These are phyloP conservation scores for Nakaseomyces glabratus DNA, from an alignment of 1,139 yeast species.

Conservation along the genomic window DNA sequence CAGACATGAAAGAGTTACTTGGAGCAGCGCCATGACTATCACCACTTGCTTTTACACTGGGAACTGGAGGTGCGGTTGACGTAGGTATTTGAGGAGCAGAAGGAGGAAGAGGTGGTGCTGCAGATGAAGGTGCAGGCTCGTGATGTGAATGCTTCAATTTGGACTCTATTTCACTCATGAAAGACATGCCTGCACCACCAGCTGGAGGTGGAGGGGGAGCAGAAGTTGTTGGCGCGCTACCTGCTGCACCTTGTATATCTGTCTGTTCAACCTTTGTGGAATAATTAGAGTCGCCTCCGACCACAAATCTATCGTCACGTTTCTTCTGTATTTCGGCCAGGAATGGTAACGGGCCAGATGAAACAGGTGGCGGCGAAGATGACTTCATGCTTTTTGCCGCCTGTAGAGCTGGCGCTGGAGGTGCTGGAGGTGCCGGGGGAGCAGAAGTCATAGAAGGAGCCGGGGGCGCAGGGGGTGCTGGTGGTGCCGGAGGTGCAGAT, in stretches of 20 bases:
- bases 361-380: conserved; percentile 11
- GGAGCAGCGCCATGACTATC: conserved; percentile 8
- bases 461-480: conserved; percentile 22
- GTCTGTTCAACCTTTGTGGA: conserved; percentile 31
- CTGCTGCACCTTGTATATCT: conserved; percentile 10
- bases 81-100: conserved; percentile 15
- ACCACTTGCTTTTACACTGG: conserved; percentile 13
- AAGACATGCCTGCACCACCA: conserved; percentile 16
- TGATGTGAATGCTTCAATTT: conserved; percentile 20
- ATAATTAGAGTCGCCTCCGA: conserved; percentile 29
- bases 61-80: conserved; percentile 11
- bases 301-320: conserved; percentile 45
- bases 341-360: conserved; percentile 35
- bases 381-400: conserved; percentile 1
- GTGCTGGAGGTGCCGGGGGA: conserved; percentile 16
- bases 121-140: conserved; percentile 15
- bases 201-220: conserved; percentile 15
- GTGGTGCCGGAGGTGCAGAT: conserved; percentile 17
- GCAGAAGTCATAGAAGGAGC: conserved; percentile 21
- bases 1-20: conserved; percentile 10
- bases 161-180: conserved; percentile 25
- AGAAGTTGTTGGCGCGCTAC: conserved; percentile 11
- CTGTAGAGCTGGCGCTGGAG: conserved; percentile 16
- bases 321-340: conserved; percentile 49
- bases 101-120: conserved; percentile 14